phyloP scores from a whole-genome alignment of 345 rosid genomes.

The Atalantia buxifolia region DNA sequence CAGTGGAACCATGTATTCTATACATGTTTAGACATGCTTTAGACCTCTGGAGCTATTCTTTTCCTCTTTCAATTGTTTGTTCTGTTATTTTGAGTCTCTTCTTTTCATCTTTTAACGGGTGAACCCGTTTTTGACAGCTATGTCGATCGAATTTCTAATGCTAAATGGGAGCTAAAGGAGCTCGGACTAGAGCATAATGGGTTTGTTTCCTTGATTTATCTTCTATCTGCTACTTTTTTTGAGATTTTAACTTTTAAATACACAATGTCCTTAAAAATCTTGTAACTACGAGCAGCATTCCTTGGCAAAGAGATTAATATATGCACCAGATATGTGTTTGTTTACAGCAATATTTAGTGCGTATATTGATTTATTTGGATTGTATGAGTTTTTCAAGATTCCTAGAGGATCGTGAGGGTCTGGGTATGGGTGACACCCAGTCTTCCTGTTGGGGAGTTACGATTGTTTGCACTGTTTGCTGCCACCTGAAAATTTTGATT shows the following conservation, averaged over 20 bases:
- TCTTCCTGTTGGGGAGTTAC: neutral
- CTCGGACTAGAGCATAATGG: slow-evolving; percentile 98
- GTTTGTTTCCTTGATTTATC: slow-evolving; percentile 45
- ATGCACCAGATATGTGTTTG: neutral
- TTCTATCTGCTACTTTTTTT: neutral
- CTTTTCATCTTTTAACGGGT: slow-evolving; percentile 6
- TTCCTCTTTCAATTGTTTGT: neutral
- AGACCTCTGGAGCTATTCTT: neutral
- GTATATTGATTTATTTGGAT: neutral
- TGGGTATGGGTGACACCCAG: neutral
- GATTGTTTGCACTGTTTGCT: neutral
- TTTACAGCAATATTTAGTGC: neutral
- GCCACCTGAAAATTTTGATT: neutral
- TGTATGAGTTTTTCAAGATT: neutral
- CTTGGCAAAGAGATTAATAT: neutral
- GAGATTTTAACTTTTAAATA: neutral
- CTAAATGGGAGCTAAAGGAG: slow-evolving; percentile 98
- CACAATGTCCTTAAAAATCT: neutral
- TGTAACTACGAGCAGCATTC: neutral
- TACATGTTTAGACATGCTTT: neutral
- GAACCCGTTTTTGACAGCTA: slow-evolving; percentile 50
- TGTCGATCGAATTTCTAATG: slow-evolving; percentile 84
- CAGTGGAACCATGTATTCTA: neutral
- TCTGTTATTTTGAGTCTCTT: neutral
- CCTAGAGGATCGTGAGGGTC: neutral